Base-by-base conservation (phyloP, 257 asterid genomes). In the Fraxinus americana region DNA sequence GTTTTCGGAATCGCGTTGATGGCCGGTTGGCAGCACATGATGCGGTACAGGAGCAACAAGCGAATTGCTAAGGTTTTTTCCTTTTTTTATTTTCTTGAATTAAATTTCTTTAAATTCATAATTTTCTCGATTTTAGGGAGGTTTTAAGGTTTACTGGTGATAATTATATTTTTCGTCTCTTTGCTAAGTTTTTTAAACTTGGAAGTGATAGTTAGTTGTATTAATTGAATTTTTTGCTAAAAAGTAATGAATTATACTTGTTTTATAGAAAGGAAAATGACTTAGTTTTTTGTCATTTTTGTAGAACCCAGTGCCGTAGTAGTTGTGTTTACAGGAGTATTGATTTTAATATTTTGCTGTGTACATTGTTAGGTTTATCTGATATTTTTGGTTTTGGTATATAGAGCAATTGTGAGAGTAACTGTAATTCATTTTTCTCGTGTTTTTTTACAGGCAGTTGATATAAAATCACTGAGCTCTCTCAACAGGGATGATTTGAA, bases 11-110 rank as follows among this genome's bases (percentile, higher is more conserved):
- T 96, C 87, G 96, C 85, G 61, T 77, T 93, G 80, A 92, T 96
- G 99, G 94, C 93, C 32, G 97, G 91, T 17, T 95, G 94, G 98
- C 87, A 79, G 80, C 87, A 90, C 65, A 91, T 96, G 99, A 96
- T 89, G 94, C 82, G 69, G 54, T 73, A 91, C 73, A 89, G 99
- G 73, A 87, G 92, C 91, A 88, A 84, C 63, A 87, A 90, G 80
- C 96, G 99, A 54, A 75, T 80, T 52, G 96, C 99, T 21, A 96
- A 96, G 98, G 98, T 96, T 77, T 69, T 74, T 72, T 78, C 0
- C 11, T 79, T 65, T 29, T 67, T 66, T 68, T 21, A 0, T 67
- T 70, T 27, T 72, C 29, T 1, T 30, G 48, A 13, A 71, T 27
- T 65, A 32, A 30, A 50, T 79, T n/a, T 25, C 52, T 54, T 79